Conservation (phyloP, 257 asterid species). For the Solanum paucissectum region DNA sequence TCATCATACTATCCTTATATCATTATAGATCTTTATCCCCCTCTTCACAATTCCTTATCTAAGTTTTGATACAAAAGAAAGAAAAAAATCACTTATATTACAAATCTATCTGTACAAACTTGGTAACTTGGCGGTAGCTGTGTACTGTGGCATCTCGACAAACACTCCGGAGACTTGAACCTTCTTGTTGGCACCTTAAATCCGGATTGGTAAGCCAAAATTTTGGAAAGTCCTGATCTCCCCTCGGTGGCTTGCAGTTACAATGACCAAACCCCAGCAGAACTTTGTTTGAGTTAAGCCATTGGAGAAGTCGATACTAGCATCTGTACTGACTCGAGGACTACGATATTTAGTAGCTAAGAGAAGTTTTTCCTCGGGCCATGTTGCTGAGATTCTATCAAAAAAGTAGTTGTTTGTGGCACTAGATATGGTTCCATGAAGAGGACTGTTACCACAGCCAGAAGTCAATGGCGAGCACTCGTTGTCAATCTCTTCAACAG, state of each 20-base stretch:
- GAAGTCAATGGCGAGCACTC: conserved; percentile 41
- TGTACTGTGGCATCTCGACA: not conserved
- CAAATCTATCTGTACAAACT: conserved; percentile 9
- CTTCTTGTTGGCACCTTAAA: not conserved
- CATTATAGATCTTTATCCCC: not conserved
- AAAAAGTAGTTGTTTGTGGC: conserved; percentile 54
- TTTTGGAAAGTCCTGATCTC: conserved; percentile 17
- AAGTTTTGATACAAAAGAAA: not conserved
- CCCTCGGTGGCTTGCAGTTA: conserved; percentile 14
- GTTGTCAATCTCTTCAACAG: conserved; percentile 44
- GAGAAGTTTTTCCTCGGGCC: conserved; percentile 87
- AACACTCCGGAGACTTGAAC: too few relatives aligned
- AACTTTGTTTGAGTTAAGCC: not conserved
- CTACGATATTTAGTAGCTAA: conserved; percentile 21
- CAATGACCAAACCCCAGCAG: conserved; percentile 18
- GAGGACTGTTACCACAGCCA: conserved; percentile 47
- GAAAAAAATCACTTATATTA: not conserved
- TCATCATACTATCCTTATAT: not conserved
- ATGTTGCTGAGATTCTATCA: conserved; percentile 70
- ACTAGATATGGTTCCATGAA: conserved; percentile 37
- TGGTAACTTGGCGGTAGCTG: not conserved
- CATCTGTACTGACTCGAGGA: conserved; percentile 3
- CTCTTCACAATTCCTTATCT: not conserved
- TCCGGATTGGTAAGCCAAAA: conserved; percentile 16
- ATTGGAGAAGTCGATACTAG: not conserved